Conservation (phyloP, 1,284 basidiomycete genomes). For the Cutaneotrichosporon sp. region DNA sequence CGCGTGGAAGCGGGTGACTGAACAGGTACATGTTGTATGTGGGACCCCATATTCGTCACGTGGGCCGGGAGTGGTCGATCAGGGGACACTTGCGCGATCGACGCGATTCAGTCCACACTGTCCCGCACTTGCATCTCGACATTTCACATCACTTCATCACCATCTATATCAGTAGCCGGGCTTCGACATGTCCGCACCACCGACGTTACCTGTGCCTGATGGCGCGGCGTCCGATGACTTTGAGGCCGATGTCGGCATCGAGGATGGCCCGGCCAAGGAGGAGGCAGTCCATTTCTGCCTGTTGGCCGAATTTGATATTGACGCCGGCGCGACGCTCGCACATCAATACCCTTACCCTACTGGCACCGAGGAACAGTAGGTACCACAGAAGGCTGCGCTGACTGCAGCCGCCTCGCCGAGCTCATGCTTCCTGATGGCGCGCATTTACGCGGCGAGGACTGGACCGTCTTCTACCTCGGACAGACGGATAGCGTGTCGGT, state of each 20-base stretch:
- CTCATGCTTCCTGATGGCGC: constrained; percentile 98
- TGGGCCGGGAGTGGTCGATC: background rate
- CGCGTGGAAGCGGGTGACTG: too few species aligned
- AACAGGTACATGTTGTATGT: background rate
- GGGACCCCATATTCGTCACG: constrained; percentile 2
- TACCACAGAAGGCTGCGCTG: constrained; percentile 11
- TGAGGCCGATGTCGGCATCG: constrained; percentile 19
- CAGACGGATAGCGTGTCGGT: constrained; percentile 84
- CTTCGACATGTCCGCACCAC: constrained; percentile 7
- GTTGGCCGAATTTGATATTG: constrained; percentile 93
- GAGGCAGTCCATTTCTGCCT: constrained; percentile 87
- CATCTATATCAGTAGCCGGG: too few species aligned
- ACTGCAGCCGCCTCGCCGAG: constrained; percentile 78
- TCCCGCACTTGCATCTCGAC: background rate
- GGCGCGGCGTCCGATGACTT: constrained; percentile 20
- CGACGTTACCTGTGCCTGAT: constrained; percentile 1
- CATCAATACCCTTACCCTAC: constrained; percentile 92
- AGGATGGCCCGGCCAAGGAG: constrained; percentile 26
- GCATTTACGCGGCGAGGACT: constrained; percentile 89
- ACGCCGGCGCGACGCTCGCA: constrained; percentile 81
- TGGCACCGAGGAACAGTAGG: constrained; percentile 86
- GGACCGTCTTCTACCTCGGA: constrained; percentile 98
- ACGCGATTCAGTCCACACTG: background rate
- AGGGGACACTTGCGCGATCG: background rate
- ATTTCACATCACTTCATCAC: background rate